Evolutionary conservation across 148 eudicot species (phyloP).

Genomic region (Talinum fruticosum): DNA sequence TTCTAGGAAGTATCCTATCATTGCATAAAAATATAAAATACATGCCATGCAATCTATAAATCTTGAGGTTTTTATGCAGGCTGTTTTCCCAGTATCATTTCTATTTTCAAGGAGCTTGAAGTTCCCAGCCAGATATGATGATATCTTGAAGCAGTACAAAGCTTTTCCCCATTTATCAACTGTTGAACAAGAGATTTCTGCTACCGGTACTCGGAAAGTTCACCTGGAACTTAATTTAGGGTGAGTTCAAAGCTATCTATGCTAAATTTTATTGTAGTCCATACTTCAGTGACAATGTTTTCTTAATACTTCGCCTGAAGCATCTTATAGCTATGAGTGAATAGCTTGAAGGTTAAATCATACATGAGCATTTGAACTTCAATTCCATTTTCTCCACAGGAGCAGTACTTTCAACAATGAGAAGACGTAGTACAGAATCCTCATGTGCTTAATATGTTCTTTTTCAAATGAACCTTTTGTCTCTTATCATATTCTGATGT

Average conservation of each 20-base stretch:
- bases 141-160: slow-evolving; percentile 47
- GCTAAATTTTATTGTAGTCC: not conserved
- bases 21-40: too few species aligned
- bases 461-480: not conserved
- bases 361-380: too few species aligned
- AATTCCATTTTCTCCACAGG: too few species aligned
- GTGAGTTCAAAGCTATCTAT: slow-evolving; percentile 37
- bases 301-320: too few species aligned
- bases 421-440: not conserved
- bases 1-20: not conserved
- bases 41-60: slow-evolving; percentile 1
- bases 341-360: not conserved
- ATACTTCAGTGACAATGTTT: not conserved
- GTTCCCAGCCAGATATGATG: slow-evolving; percentile 51
- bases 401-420: not conserved
- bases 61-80: slow-evolving; percentile 43
- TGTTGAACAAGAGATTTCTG: slow-evolving; percentile 42
- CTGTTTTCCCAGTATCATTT: slow-evolving; percentile 59
- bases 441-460: not conserved
- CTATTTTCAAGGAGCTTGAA: slow-evolving; percentile 75
- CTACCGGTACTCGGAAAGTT: slow-evolving; percentile 52
- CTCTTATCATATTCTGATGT: not conserved
- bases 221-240: slow-evolving; percentile 71
- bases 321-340: not conserved
- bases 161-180: slow-evolving; percentile 61